Conservation (phyloP, 2,329 filamentous ascomycete genomes). For the Neonectria coccinea region DNA sequence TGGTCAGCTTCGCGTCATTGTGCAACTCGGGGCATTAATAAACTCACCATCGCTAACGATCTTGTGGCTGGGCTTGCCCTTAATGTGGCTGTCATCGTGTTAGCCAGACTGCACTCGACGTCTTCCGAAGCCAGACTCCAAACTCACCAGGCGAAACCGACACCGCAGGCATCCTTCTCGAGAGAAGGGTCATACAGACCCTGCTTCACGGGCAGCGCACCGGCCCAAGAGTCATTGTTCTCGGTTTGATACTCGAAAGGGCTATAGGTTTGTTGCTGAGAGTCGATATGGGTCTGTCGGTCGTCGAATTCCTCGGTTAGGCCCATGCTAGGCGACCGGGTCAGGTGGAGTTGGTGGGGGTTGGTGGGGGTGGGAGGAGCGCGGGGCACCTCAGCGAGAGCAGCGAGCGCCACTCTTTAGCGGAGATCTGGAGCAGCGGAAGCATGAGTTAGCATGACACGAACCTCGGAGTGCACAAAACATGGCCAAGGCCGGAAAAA, state of each 20-base stretch:
- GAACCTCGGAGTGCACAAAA: conserved; percentile 24
- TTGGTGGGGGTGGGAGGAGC: conserved; percentile 41
- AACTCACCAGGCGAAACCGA: conserved; percentile 94
- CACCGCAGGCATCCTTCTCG: conserved; percentile 99
- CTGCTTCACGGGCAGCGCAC: conserved; percentile 96
- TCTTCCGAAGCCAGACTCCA: background rate
- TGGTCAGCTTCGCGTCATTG: conserved; percentile 9
- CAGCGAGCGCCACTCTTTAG: conserved; percentile 43
- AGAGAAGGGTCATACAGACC: conserved; percentile 96
- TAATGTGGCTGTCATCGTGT: conserved; percentile 80
- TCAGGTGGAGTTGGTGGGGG: conserved; percentile 42
- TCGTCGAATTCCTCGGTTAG: conserved; percentile 75
- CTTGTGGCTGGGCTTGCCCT: conserved; percentile 96
- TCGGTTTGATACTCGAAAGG: conserved; percentile 89
- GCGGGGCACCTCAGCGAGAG: conserved; percentile 45
- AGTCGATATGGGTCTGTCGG: conserved; percentile 71
- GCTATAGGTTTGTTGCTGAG: conserved; percentile 70
- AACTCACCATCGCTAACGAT: conserved; percentile 95
- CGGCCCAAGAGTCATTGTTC: conserved; percentile 90
- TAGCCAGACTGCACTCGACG: conserved; percentile 30
- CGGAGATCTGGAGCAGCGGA: conserved; percentile 36
- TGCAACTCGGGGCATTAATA: background rate
- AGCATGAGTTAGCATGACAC: conserved; percentile 37
- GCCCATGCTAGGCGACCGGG: conserved; percentile 74
- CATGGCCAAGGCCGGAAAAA: conserved; percentile 6